Evolutionary conservation across 495 filamentous ascomycete species (phyloP).

Genomic region (Penicillium coffeae): DNA sequence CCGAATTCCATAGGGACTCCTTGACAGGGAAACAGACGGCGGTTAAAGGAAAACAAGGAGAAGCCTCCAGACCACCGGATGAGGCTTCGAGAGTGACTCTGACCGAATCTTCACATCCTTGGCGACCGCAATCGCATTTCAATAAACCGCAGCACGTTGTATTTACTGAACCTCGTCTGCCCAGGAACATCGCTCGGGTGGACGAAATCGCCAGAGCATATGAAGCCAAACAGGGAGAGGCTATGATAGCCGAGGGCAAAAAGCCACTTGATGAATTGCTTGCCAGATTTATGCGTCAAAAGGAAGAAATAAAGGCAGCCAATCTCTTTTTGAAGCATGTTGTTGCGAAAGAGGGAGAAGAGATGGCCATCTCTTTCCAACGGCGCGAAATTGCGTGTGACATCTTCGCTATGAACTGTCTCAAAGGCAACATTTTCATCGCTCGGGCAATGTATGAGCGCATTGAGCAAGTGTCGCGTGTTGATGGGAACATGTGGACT

Average conservation of each 20-base stretch:
- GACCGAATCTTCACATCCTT: too few species aligned
- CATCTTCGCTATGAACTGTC: conserved; percentile 37
- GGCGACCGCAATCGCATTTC: background rate
- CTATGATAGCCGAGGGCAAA: conserved; percentile 1
- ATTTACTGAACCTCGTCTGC: background rate
- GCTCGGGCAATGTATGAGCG: conserved; percentile 38
- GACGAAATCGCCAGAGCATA: background rate
- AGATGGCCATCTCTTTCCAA: conserved; percentile 21
- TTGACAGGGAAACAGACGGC: conserved; percentile 18
- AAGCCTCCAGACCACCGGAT: background rate
- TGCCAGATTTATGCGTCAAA: conserved; percentile 13
- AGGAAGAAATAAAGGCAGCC: conserved; percentile 35
- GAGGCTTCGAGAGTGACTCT: too few species aligned
- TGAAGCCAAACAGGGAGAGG: conserved; percentile 1
- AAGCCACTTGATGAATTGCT: conserved; percentile 13
- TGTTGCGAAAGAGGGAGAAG: conserved; percentile 7
- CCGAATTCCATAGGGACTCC: conserved; percentile 39
- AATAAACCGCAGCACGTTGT: background rate
- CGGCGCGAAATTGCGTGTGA: conserved; percentile 29
- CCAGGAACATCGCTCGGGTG: background rate
- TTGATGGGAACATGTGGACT: conserved; percentile 38
- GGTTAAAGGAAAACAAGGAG: background rate
- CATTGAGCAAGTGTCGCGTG: conserved; percentile 29
- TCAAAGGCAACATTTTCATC: conserved; percentile 36
- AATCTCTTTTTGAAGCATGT: conserved; percentile 34